Base-by-base conservation (phyloP, 805 yeast species). In the Kodamaea kaohsiungensis region DNA sequence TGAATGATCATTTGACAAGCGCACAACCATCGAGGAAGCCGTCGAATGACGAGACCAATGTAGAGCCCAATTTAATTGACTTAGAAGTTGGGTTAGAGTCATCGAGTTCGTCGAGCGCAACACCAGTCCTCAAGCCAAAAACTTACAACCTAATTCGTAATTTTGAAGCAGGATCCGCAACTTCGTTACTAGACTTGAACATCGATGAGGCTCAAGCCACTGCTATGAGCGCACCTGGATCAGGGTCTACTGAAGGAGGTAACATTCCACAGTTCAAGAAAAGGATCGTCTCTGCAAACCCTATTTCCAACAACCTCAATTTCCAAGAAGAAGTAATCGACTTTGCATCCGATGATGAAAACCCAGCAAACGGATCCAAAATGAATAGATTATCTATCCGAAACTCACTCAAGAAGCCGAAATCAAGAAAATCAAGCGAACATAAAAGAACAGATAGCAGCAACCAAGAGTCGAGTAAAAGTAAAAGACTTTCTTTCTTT, bases 311-410 rank as follows among this genome's bases (percentile, higher is more conserved):
- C 8, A 68, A 60, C 45, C 59, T 74, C 40, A 67, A 61, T 25
- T 69, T 75, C 30, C 73, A 73, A 56, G 79, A 76, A 58, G 78
- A 76, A 55, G 77, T 75, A 2, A 70, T 76, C 53, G 80, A 76
- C 58, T 76, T 75, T 67, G 80, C 75, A 0, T 73, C 78, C 10
- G 80, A 76, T 56, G 79, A 76, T 57, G 80, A 76, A 53, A 71
- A 70, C 53, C 73, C 73, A 1, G 72, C 63, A 7, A 65, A 68
- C 48, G 65, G 65, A 13, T 69, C 76, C 1, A 62, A 62, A 19
- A 71, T 76, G 79, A 76, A 64, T 59, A 59, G 80, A 15, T 60
- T 76, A 35, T 67, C 77, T 10, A 76, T 76, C 42, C 61, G 80
- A 52, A 67, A 69, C 45, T 72, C 79, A 4, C 63, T 76, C 51